Evolutionary conservation across 2,329 filamentous ascomycete genomes (phyloP), one percentile per base, ranked within the genome.

Genomic region (Alternaria sp.): DNA sequence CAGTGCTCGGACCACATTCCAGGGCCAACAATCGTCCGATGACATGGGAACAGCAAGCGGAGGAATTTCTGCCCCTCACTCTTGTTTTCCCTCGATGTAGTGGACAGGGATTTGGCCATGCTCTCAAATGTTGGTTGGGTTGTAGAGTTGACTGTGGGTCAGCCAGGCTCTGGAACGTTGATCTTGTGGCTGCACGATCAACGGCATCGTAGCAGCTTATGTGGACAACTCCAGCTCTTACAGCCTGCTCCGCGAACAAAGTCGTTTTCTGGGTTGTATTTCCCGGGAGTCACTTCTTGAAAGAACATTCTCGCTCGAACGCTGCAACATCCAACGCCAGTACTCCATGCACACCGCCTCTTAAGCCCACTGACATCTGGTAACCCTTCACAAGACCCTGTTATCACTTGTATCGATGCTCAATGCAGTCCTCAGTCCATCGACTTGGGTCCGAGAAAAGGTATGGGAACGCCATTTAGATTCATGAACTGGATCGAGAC

Each of bases 391-490:
- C 7, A 11, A 20, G 8, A 14, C 32, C 12, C 32, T 34, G 5
- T 14, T 16, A 11, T 36, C 32, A 6, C 32, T 6, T 36, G 32
- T 12, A 36, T 36, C 12, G 32, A 36, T 36, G 30, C 30, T 32
- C 30, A 20, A 41, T 16, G 14, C 12, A 2, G 28, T 22, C 18
- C 43, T 57, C 5, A 57, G 9, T 57, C 18, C 16, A 42, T 38
- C 22, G 34, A 47, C 42, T 56, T 53, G 14, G 42, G 34, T 16
- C 38, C 44, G 16, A 61, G 41, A 30, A 61, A 61, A 18, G 73
- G 72, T 48, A 76, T 70, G 20, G 73, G 72, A 20, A 75, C 61
- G 48, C 74, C 71, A 38, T 75, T 74, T 26, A 75, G 48, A 20
- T 63, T 65, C 20, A 65, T 67, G 69, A 70, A 75, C 30, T 62